Base-by-base conservation (phyloP, 306 rosid species). In the Castanopsis chinensis region DNA sequence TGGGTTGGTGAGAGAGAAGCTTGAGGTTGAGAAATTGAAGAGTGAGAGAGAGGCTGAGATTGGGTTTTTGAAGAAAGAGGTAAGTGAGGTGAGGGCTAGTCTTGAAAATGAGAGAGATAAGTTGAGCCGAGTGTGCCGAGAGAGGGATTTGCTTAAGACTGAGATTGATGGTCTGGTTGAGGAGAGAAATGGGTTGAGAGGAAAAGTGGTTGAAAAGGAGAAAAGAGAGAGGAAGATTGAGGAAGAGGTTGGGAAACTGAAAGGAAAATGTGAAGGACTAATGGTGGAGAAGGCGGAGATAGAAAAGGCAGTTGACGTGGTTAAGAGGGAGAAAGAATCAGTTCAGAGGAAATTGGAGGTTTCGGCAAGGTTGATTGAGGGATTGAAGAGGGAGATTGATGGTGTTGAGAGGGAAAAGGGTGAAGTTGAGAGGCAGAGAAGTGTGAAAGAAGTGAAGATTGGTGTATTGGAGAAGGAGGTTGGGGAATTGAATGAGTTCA, bases 111-210 rank as follows among this genome's bases (percentile, higher is more conserved):
- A 86, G 86, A 86, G 74, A 73, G 59, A 18, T 14, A 45, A 41
- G 28, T 13, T 85, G 78, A 80, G 53, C 20, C 5, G 74, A 35
- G 79, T 88, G n/a, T 72, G 71, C 25, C 41, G 35, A 12, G 93
- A 91, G 85, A 90, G 83, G 76, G 98, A 91, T 43, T 43, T 8
- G 68, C 18, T 86, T 70, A 86, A 64, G 75, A 45, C 12, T 0
- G 79, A 83, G 14, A 58, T 79, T 5, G 80, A 69, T 52, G 64
- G 55, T 4, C 52, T 79, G 15, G 69, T 76, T 11, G 41, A 41
- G n/a, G 88, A 87, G 79, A 72, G 68, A 2, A 76, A 73, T 75
- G 79, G 32, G 37, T 83, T 89, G 82, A 84, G 59, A 77, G 69
- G 73, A 65, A 84, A 83, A 79, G 41, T 87, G 32, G 51, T 55